Conservation (phyloP, 2,329 filamentous ascomycete genomes). For the Aureobasidium sp. region DNA sequence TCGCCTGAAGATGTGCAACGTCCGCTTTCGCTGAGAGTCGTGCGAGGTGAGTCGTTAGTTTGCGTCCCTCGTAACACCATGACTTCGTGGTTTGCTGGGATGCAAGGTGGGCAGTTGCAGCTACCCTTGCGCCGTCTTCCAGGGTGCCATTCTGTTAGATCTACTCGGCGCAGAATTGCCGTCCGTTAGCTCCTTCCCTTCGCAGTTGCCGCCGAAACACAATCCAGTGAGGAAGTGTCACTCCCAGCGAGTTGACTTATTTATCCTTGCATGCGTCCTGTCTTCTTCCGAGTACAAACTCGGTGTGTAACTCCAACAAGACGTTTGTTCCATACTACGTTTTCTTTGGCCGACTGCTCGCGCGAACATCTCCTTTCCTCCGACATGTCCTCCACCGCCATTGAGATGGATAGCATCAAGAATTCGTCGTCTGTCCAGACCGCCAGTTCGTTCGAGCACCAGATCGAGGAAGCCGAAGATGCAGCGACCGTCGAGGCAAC, state of each 20-base stretch:
- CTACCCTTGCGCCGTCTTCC: conserved; percentile 6
- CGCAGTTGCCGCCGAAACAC: not conserved
- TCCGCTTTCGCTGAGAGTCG: not conserved
- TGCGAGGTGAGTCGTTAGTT: not conserved
- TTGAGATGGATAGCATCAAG: conserved; percentile 11
- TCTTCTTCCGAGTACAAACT: conserved; percentile 12
- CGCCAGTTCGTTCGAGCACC: conserved; percentile 5
- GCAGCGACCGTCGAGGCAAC: conserved; percentile 12
- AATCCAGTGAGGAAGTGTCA: not conserved
- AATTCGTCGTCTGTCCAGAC: conserved; percentile 11
- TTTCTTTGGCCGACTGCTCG: conserved; percentile 4
- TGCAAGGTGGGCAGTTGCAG: conserved; percentile 9
- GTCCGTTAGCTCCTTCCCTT: conserved; percentile 5
- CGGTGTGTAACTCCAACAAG: conserved; percentile 9
- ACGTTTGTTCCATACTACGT: conserved; percentile 3
- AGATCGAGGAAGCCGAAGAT: conserved; percentile 1
- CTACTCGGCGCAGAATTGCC: conserved; percentile 5
- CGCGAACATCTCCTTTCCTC: not conserved
- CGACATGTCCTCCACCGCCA: conserved; percentile 9
- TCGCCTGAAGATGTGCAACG: not conserved
- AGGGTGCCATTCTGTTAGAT: not conserved
- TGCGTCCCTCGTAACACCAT: not conserved
- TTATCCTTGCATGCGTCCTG: conserved; percentile 12
- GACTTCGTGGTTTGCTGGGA: conserved; percentile 6
- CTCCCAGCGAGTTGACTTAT: not conserved